phyloP scores from a whole-genome alignment of 371 early-diverging fungal genomes.

The Actinomucor elegans region DNA sequence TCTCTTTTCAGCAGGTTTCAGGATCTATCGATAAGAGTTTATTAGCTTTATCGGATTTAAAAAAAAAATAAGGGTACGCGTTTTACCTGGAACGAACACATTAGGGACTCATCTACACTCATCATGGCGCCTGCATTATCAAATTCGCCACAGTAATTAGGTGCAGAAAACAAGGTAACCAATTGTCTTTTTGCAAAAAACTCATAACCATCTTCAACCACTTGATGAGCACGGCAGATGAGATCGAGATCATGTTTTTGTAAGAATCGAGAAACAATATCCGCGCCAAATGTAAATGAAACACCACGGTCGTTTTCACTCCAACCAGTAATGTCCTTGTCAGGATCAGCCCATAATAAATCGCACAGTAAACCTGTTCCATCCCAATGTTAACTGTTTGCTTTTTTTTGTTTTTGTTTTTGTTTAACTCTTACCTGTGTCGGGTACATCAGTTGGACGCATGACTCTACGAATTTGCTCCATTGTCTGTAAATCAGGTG shows the following conservation, averaged over 20 bases:
- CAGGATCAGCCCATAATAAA: slow-evolving; percentile 89
- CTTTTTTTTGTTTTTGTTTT: background rate
- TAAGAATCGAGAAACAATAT: slow-evolving; percentile 84
- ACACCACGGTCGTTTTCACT: slow-evolving; percentile 98
- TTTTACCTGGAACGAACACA: slow-evolving; percentile 80
- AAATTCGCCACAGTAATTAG: slow-evolving; percentile 99
- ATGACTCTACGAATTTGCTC: slow-evolving; percentile 92
- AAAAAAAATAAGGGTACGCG: background rate
- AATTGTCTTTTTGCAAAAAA: slow-evolving; percentile 92
- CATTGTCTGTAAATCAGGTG: slow-evolving; percentile 89
- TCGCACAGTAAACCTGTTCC: slow-evolving; percentile 71
- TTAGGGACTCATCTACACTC: slow-evolving; percentile 88
- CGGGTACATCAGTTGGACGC: slow-evolving; percentile 97
- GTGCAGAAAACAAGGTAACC: slow-evolving; percentile 96
- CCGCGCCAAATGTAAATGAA: slow-evolving; percentile 87
- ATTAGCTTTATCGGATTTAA: too few species aligned
- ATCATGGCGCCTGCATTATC: slow-evolving; percentile 95
- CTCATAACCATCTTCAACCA: slow-evolving; percentile 98
- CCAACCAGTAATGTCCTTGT: slow-evolving; percentile 77
- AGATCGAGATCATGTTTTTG: slow-evolving; percentile 88
- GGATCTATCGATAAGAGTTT: too few species aligned
- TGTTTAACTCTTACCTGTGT: slow-evolving; percentile 47
- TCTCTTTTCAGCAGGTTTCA: slow-evolving; percentile 34
- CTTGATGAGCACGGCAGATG: slow-evolving; percentile 96
- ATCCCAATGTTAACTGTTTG: background rate